Percentiles rank a stretch among this genome's conserved stretches.
phyloP scores from a whole-genome alignment of 2,329 filamentous ascomycete species.

The Xylariaceae sp. region DNA sequence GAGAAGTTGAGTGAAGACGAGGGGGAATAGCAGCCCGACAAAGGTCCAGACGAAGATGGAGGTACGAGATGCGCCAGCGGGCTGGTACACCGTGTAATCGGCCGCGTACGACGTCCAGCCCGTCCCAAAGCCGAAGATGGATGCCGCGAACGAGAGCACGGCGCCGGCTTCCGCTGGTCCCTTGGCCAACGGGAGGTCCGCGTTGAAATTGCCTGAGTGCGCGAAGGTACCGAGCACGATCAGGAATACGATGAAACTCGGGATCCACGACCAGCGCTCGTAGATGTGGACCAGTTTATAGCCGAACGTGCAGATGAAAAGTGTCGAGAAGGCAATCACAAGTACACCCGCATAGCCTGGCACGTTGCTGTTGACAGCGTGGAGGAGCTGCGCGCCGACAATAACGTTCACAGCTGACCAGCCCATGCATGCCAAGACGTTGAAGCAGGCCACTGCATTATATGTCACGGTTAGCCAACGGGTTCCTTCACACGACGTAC shows the following conservation, averaged over 20 bases:
- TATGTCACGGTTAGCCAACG: constrained; percentile 1
- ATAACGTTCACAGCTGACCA: constrained; percentile 77
- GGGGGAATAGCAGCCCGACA: constrained; percentile 63
- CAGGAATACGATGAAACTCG: constrained; percentile 68
- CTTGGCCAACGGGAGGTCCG: constrained; percentile 50
- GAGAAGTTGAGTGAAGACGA: constrained; percentile 70
- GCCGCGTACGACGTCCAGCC: constrained; percentile 72
- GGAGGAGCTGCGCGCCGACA: constrained; percentile 72
- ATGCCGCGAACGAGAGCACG: constrained; percentile 61
- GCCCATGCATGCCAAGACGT: constrained; percentile 66
- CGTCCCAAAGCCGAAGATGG: constrained; percentile 64
- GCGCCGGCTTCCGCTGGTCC: constrained; percentile 57
- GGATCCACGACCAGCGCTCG: constrained; percentile 72
- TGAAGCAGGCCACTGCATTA: constrained; percentile 62
- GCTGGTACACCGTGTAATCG: constrained; percentile 79
- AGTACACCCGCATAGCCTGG: constrained; percentile 72
- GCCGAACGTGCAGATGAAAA: constrained; percentile 68
- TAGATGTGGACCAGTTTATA: constrained; percentile 74
- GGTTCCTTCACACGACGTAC: neutral
- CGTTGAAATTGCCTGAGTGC: constrained; percentile 60
- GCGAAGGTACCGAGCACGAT: constrained; percentile 66
- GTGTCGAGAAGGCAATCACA: constrained; percentile 64
- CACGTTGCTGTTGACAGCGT: constrained; percentile 65
- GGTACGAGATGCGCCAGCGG: constrained; percentile 51
- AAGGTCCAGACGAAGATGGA: constrained; percentile 69